A percentile compares a stretch with the other conserved stretches of the same genome.
Conservation (phyloP, 202 grass and related monocot genomes). For the Musa balbisiana region DNA sequence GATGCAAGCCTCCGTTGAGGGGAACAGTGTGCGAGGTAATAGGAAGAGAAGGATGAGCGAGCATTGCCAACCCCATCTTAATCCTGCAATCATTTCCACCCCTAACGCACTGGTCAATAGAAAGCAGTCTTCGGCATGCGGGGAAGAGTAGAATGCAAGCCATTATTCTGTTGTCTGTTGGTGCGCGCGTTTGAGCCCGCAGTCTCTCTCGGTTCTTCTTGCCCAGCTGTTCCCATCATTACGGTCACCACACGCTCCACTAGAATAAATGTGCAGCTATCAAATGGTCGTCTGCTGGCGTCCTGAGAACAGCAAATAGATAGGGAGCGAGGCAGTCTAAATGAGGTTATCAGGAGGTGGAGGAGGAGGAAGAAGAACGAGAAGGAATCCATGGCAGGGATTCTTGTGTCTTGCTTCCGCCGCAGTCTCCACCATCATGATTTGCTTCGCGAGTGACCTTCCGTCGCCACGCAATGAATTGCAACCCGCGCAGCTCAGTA, state of each 20-base stretch:
- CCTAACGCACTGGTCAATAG: background rate
- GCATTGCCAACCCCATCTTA: no score
- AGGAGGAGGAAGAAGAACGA: background rate
- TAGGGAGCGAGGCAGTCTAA: background rate
- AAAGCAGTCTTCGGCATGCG: background rate
- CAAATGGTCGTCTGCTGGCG: background rate
- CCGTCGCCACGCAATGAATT: background rate
- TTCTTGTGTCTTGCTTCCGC: background rate
- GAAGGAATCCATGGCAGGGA: background rate
- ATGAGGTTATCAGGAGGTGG: background rate
- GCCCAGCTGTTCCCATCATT: constrained; percentile 54
- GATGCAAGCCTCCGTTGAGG: no score
- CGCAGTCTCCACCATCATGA: background rate
- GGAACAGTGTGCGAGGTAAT: no score
- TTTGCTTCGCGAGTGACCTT: background rate
- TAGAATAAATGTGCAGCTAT: background rate
- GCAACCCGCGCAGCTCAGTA: background rate
- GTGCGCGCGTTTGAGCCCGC: background rate
- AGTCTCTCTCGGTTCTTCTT: constrained; percentile 3
- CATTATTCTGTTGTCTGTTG: constrained; percentile 5
- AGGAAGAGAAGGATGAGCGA: no score
- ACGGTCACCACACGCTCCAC: constrained; percentile 5
- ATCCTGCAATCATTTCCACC: background rate
- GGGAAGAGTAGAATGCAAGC: constrained; percentile 62
- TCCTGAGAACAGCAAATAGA: background rate